Base-by-base conservation (phyloP, 192 early-diverging fungal genomes). In the Coemansia javaensis region DNA sequence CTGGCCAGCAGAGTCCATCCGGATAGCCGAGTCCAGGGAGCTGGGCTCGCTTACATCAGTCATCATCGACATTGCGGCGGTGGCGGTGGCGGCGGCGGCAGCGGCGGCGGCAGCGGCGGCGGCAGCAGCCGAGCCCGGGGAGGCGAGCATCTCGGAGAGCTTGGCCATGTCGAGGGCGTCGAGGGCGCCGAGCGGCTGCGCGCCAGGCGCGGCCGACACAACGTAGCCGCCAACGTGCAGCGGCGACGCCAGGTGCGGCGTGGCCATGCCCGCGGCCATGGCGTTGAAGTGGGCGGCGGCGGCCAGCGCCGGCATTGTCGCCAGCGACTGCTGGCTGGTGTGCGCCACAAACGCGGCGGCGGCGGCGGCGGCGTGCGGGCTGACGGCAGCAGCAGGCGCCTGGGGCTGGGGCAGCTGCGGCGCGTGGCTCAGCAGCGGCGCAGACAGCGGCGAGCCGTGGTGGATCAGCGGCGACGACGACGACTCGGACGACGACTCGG, bases 381-480 rank as follows among this genome's bases (percentile, higher is more conserved):
- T 41, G 20, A 23, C 40, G 22, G 12, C 40, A n/a, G n/a, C 10
- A 38, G n/a, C n/a, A 11, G 15, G 14, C n/a, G 47, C 27, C 15
- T n/a, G 9, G 35, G 16, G 33, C 1, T 50, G 34, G n/a, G 62
- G 62, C 16, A 73, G 47, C 50, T 53, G 57, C 16, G 66, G 53
- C 28, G 47, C 27, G 25, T 56, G 66, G 25, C 53, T 47, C 15
- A 63, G 44, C 22, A 62, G 44, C 5, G 70, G 63, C 12, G 63
- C 63, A 24, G 70, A 66, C 13, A 62, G 54, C 44, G 70, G 70
- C 38, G 70, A 74, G 16, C 39, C 35, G 37, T 53, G 49, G 14
- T 58, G 44, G 21, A 63, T 63, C 30, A 59, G 60, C 38, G 43
- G 34, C 8, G 56, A 53, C 25, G 47, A 53, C 11, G 57, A 25